Evolutionary conservation across 768 basidiomycete genomes (phyloP).

Genomic region (Hypholoma fasciculare): DNA sequence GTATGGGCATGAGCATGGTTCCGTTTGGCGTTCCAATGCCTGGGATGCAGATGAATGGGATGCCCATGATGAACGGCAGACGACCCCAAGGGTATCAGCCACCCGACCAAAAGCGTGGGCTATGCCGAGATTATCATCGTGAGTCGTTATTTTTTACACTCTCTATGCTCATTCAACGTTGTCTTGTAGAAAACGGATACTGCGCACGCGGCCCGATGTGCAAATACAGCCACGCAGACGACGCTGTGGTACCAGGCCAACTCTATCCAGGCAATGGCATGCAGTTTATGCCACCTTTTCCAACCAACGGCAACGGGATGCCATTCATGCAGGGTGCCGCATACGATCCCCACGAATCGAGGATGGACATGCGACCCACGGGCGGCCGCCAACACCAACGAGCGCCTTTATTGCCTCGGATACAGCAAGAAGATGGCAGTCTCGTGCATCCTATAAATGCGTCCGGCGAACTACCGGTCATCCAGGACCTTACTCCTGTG

Average conservation of each 20-base stretch:
- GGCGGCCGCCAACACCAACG: constrained; percentile 48
- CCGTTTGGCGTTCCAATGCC: constrained; percentile 18
- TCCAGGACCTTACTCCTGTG: constrained; percentile 78
- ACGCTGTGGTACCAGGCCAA: constrained; percentile 76
- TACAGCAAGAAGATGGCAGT: constrained; percentile 52
- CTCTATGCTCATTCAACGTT: constrained; percentile 5
- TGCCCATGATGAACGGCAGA: constrained; percentile 41
- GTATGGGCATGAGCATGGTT: constrained; percentile 32
- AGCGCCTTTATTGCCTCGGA: constrained; percentile 56
- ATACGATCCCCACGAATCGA: constrained; percentile 79
- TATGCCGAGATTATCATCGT: constrained; percentile 95
- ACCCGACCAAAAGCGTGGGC: constrained; percentile 71
- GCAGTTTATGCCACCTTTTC: constrained; percentile 75
- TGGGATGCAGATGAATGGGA: constrained; percentile 22
- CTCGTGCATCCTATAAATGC: constrained; percentile 37
- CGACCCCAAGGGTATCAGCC: constrained; percentile 64
- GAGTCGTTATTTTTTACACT: constrained; percentile 33
- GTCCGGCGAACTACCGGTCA: constrained; percentile 78
- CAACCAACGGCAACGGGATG: constrained; percentile 39
- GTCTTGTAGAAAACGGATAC: constrained; percentile 75
- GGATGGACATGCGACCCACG: constrained; percentile 74
- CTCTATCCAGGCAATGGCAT: constrained; percentile 56
- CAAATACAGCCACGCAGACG: constrained; percentile 92
- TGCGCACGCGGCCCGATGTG: constrained; percentile 87
- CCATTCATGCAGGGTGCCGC: constrained; percentile 44